Evolutionary conservation across 2,329 filamentous ascomycete genomes (phyloP).

Genomic region (Teratosphaeria destructans): DNA sequence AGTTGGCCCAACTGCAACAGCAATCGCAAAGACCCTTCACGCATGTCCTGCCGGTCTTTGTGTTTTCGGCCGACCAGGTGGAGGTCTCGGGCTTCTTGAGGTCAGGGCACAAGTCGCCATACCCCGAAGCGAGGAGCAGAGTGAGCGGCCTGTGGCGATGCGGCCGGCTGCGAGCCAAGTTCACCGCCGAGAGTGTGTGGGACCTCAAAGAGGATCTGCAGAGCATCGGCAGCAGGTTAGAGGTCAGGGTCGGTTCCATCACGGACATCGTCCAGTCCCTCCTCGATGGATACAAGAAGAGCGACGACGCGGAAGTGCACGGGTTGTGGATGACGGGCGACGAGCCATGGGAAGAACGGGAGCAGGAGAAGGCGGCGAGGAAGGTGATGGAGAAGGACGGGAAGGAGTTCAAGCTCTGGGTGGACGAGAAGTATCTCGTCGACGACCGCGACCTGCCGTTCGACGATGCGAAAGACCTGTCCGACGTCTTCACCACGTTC

Average conservation of each 20-base stretch:
- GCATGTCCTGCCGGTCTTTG: constrained; percentile 60
- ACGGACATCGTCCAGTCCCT: constrained; percentile 51
- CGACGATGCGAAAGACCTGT: constrained; percentile 47
- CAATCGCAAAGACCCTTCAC: constrained; percentile 40
- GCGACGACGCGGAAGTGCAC: constrained; percentile 38
- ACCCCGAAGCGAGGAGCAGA: constrained; percentile 56
- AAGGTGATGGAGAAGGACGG: constrained; percentile 42
- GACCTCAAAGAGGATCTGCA: constrained; percentile 56
- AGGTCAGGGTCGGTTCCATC: constrained; percentile 52
- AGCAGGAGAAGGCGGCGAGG: constrained; percentile 50
- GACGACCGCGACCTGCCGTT: constrained; percentile 62
- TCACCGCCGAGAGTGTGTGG: constrained; percentile 63
- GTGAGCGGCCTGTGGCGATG: constrained; percentile 62
- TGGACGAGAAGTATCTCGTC: constrained; percentile 68
- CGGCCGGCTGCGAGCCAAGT: constrained; percentile 60
- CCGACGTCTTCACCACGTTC: constrained; percentile 66
- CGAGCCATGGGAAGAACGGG: constrained; percentile 57
- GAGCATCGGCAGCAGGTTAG: constrained; percentile 48
- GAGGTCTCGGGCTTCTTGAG: constrained; percentile 66
- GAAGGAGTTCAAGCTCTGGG: constrained; percentile 54
- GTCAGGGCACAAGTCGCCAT: constrained; percentile 46
- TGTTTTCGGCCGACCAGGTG: constrained; percentile 60
- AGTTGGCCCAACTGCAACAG: constrained; percentile 38
- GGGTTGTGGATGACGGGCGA: constrained; percentile 67
- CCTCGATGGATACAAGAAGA: constrained; percentile 36